These are phyloP conservation scores for Multifurca ochricompacta DNA, from an alignment of 768 basidiomycete genomes.

Conservation along the genomic window DNA sequence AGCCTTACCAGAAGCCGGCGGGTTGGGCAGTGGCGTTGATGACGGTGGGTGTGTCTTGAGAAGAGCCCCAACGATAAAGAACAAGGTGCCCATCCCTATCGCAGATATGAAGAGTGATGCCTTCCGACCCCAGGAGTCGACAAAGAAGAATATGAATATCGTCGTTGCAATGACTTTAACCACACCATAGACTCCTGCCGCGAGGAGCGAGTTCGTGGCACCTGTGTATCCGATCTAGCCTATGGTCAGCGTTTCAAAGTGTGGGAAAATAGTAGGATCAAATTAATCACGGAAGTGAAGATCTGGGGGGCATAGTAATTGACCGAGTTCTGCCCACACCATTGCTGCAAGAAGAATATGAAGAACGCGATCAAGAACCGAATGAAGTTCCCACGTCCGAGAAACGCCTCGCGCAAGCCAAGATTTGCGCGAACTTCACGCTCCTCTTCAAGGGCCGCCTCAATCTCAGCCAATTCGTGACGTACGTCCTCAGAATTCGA, in stretches of 20 bases:
- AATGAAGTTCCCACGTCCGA: slow-evolving; percentile 73
- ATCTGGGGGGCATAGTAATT: slow-evolving; percentile 70
- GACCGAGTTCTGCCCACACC: slow-evolving; percentile 79
- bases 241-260: neutral
- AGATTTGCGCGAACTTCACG: slow-evolving; percentile 55
- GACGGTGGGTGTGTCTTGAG: slow-evolving; percentile 69
- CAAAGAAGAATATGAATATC: slow-evolving; percentile 58
- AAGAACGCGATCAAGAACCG: slow-evolving; percentile 81
- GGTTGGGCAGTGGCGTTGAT: slow-evolving; percentile 25
- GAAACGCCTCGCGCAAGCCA: slow-evolving; percentile 62
- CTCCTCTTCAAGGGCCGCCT: slow-evolving; percentile 73
- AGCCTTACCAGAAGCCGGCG: slow-evolving; percentile 50
- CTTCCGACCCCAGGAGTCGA: slow-evolving; percentile 63
- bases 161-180: slow-evolving; percentile 62
- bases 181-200: slow-evolving; percentile 62
- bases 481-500: slow-evolving; percentile 39
- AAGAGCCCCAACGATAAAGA: slow-evolving; percentile 80
- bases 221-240: slow-evolving; percentile 58
- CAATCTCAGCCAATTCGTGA: slow-evolving; percentile 70
- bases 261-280: neutral
- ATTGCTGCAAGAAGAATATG: slow-evolving; percentile 77
- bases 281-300: slow-evolving; percentile 46
- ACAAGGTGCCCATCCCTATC: slow-evolving; percentile 68
- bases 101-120: slow-evolving; percentile 65
- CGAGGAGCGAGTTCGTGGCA: slow-evolving; percentile 52